Conservation (phyloP, 257 asterid species). For the Solanum pinnatisectum region DNA sequence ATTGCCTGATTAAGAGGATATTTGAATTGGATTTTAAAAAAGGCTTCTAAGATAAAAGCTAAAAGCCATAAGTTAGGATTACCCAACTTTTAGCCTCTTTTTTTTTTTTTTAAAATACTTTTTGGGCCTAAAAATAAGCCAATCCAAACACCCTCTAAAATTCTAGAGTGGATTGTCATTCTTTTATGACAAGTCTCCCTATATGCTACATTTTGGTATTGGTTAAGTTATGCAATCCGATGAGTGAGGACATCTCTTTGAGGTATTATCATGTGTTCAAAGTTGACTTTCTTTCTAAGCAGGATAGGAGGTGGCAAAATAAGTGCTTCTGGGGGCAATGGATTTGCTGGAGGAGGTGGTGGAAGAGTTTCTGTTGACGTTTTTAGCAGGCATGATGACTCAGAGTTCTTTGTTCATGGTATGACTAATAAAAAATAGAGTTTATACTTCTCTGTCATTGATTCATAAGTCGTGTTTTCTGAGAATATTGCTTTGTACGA, state of each 20-base stretch:
- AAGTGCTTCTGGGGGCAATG: conserved; percentile 84
- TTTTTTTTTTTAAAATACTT: not conserved
- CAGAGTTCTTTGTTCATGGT: conserved; percentile 63
- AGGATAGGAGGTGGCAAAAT: conserved; percentile 76
- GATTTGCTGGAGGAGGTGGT: conserved; percentile 97
- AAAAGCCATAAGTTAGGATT: not conserved
- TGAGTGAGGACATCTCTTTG: not conserved
- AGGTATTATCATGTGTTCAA: not conserved
- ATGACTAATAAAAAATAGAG: conserved; percentile 14
- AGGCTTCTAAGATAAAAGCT: not conserved
- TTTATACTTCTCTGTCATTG: not conserved
- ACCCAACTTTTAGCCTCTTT: not conserved
- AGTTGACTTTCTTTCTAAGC: conserved; percentile 22
- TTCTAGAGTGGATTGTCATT: not conserved
- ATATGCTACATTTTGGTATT: not conserved
- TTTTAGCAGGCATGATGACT: conserved; percentile 70
- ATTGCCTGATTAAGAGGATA: not conserved
- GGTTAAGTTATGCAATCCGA: not conserved
- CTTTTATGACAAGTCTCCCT: not conserved
- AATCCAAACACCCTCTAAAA: not conserved
- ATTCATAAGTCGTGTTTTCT: not conserved
- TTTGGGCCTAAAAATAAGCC: not conserved
- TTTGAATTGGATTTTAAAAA: not conserved
- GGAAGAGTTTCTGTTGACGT: conserved; percentile 75
- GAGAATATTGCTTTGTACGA: not conserved